phyloP scores from a whole-genome alignment of 192 early-diverging fungal species.

The Mortierella hygrophila region DNA sequence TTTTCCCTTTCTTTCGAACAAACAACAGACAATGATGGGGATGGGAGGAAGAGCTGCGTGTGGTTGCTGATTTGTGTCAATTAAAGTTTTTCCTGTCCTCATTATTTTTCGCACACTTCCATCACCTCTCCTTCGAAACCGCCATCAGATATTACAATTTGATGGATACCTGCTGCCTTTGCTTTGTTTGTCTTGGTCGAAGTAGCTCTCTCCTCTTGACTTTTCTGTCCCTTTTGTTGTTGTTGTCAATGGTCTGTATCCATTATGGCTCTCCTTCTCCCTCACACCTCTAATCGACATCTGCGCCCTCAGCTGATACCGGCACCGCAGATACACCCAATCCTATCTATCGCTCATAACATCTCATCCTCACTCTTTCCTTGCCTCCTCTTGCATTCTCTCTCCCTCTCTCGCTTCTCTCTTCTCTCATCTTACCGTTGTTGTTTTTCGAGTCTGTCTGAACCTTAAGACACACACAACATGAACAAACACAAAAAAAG shows the following conservation, averaged over 20 bases:
- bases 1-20: neutral
- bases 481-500: neutral
- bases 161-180: no score
- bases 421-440: neutral
- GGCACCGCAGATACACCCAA: neutral
- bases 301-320: neutral
- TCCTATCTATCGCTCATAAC: neutral
- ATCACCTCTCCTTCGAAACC: no score
- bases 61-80: slow-evolving; percentile 5
- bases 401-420: no score
- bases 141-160: no score
- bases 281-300: neutral
- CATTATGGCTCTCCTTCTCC: neutral
- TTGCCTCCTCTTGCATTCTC: neutral
- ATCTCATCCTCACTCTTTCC: neutral
- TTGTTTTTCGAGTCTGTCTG: neutral
- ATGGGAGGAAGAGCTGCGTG: neutral
- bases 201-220: neutral
- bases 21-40: neutral
- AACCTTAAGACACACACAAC: neutral
- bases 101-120: slow-evolving; percentile 8
- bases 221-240: neutral
- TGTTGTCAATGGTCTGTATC: neutral
- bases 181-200: no score
- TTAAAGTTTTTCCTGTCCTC: neutral